These are phyloP conservation scores for Torrubiella hemipterigena DNA, from an alignment of 2,329 filamentous ascomycete species.

Conservation along the genomic window DNA sequence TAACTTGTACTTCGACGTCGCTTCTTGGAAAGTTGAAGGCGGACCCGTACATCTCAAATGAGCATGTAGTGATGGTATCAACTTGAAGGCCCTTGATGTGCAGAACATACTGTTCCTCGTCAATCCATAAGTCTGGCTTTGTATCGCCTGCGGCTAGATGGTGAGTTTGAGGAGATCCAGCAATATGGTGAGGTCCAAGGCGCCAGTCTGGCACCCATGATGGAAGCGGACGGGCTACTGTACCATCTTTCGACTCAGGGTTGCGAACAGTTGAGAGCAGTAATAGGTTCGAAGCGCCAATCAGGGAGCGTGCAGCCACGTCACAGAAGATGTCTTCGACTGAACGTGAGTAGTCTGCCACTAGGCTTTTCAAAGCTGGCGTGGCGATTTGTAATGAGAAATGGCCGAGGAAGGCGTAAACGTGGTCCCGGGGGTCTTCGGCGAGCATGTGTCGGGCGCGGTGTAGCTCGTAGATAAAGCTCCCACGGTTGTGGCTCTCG, in stretches of 20 bases:
- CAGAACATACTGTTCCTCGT: slow-evolving; percentile 11
- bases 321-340: slow-evolving; percentile 21
- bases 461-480: slow-evolving; percentile 23
- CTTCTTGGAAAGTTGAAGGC: slow-evolving; percentile 15
- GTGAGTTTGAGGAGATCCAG: slow-evolving; percentile 18
- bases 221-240: slow-evolving; percentile 11
- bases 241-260: too few relatives aligned
- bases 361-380: slow-evolving; percentile 11
- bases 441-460: slow-evolving; percentile 19
- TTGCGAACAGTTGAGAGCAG: slow-evolving; percentile 17
- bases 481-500: slow-evolving; percentile 17
- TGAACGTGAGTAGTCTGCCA: slow-evolving; percentile 16
- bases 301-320: slow-evolving; percentile 17
- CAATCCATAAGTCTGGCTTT: slow-evolving; percentile 14
- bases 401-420: slow-evolving; percentile 23
- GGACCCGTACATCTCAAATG: slow-evolving; percentile 17
- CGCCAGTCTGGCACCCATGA: slow-evolving; percentile 27
- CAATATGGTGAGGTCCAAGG: slow-evolving; percentile 17
- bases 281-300: slow-evolving; percentile 15
- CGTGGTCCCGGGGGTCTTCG: slow-evolving; percentile 20
- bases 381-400: slow-evolving; percentile 15
- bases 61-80: slow-evolving; percentile 13
- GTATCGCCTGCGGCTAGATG: slow-evolving; percentile 17
- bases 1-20: slow-evolving; percentile 5
- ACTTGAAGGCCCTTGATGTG: slow-evolving; percentile 16